These are phyloP conservation scores for Ascocoryne sarcoides DNA, from an alignment of 2,329 filamentous ascomycete genomes.

Conservation along the genomic window DNA sequence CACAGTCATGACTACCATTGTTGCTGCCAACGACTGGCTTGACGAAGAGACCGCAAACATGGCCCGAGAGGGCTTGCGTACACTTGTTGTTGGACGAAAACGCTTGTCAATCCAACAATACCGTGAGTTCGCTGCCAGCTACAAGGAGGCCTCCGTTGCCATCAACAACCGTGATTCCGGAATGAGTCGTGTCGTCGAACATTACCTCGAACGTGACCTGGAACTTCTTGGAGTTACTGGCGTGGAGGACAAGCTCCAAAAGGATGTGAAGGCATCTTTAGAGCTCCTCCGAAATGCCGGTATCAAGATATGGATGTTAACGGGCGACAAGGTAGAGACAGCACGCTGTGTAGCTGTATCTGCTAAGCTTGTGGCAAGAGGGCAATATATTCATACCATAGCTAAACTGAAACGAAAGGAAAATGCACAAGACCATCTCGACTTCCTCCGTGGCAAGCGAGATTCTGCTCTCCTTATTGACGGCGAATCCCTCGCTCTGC, in stretches of 20 bases:
- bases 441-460: conserved; percentile 80
- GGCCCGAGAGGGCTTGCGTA: conserved; percentile 91
- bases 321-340: conserved; percentile 96
- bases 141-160: conserved; percentile 72
- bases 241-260: conserved; percentile 93
- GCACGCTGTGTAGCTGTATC: conserved; percentile 93
- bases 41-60: conserved; percentile 99
- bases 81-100: conserved; percentile 90
- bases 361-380: conserved; percentile 84
- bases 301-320: conserved; percentile 99
- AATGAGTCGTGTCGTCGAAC: conserved; percentile 71
- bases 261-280: conserved; percentile 88
- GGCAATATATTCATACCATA: conserved; percentile 93
- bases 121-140: conserved; percentile 63
- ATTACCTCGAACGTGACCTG: conserved; percentile 77
- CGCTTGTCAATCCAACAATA: conserved; percentile 73
- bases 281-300: conserved; percentile 94
- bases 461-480: conserved; percentile 88
- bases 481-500: conserved; percentile 77
- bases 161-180: conserved; percentile 71
- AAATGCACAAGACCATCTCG: conserved; percentile 76
- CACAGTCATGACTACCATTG: conserved; percentile 95
- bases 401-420: conserved; percentile 77
- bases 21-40: conserved; percentile 94
- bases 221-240: conserved; percentile 96